phyloP scores from a whole-genome alignment of 768 basidiomycete species.

The Dendrothele bispora region DNA sequence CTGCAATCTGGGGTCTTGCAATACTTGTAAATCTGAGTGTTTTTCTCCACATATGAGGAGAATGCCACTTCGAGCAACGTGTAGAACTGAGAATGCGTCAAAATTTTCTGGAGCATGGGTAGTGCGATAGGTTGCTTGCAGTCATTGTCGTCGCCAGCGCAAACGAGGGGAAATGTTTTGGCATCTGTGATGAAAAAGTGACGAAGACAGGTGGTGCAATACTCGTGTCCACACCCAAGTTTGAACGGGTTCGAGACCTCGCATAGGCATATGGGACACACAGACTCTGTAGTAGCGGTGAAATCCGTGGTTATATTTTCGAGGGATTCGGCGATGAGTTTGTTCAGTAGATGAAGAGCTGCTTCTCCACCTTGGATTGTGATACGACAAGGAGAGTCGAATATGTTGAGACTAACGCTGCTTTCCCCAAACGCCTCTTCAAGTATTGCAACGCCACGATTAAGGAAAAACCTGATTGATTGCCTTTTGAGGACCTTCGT shows the following conservation, averaged over 20 bases:
- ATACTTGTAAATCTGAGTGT: conserved; percentile 56
- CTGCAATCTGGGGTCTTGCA: conserved; percentile 75
- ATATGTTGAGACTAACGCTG: conserved; percentile 45
- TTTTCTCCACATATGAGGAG: conserved; percentile 50
- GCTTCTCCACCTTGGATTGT: conserved; percentile 58
- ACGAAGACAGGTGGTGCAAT: conserved; percentile 48
- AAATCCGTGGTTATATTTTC: conserved; percentile 17
- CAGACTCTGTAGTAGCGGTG: conserved; percentile 3
- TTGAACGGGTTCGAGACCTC: conserved; percentile 37
- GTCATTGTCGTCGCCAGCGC: conserved; percentile 57
- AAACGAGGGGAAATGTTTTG: conserved; percentile 58
- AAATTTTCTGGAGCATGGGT: conserved; percentile 47
- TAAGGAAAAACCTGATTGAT: conserved; percentile 50
- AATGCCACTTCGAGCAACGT: conserved; percentile 58
- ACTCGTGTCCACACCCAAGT: conserved; percentile 49
- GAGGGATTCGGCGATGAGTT: conserved; percentile 43
- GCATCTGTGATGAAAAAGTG: conserved; percentile 42
- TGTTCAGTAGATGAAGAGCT: conserved; percentile 44
- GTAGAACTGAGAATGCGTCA: conserved; percentile 50
- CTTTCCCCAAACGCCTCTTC: conserved; percentile 56
- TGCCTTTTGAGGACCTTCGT: conserved; percentile 35
- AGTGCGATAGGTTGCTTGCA: conserved; percentile 57
- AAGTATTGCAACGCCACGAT: conserved; percentile 47
- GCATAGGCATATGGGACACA: conserved; percentile 59
- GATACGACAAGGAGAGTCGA: conserved; percentile 36